Conservation (phyloP, 768 basidiomycete species). For the Panaeolus cyanescens region DNA sequence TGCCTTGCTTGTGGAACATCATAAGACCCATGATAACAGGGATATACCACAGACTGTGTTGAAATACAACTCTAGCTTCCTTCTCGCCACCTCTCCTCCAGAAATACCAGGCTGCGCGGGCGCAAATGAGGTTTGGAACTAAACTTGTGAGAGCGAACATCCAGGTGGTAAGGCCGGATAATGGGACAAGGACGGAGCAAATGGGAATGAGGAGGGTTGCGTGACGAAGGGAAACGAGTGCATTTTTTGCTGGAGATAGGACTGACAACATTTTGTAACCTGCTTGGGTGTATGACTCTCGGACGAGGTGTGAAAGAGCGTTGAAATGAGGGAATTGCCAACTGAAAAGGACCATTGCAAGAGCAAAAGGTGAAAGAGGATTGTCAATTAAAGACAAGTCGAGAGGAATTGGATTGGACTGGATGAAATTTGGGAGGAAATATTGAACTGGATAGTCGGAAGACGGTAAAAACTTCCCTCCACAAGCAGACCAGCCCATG, state of each 20-base stretch:
- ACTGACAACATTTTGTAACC: constrained; percentile 94
- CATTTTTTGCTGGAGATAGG: constrained; percentile 74
- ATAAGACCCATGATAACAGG: constrained; percentile 88
- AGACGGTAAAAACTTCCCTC: constrained; percentile 74
- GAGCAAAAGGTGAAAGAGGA: constrained; percentile 75
- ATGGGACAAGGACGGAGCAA: constrained; percentile 77
- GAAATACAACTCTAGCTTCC: constrained; percentile 76
- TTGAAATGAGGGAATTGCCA: constrained; percentile 99
- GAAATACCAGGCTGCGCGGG: constrained; percentile 72
- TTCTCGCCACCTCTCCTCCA: constrained; percentile 74
- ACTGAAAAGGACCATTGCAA: constrained; percentile 86
- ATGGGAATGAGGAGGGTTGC: constrained; percentile 74
- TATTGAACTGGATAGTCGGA: constrained; percentile 55
- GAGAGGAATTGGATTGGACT: constrained; percentile 30
- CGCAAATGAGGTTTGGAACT: constrained; percentile 72
- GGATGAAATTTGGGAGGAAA: constrained; percentile 64
- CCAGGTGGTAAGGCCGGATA: constrained; percentile 95
- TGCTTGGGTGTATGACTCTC: constrained; percentile 87
- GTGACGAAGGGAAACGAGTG: constrained; percentile 85
- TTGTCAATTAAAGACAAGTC: constrained; percentile 68
- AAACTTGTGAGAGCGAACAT: constrained; percentile 78
- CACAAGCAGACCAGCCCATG: constrained; percentile 98
- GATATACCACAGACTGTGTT: constrained; percentile 86
- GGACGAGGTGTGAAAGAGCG: constrained; percentile 82
- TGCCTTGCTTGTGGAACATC: constrained; percentile 92